Evolutionary conservation across 2,329 filamentous ascomycete genomes (phyloP), one percentile per base, ranked within the genome.

Genomic region (Alternaria dauci): DNA sequence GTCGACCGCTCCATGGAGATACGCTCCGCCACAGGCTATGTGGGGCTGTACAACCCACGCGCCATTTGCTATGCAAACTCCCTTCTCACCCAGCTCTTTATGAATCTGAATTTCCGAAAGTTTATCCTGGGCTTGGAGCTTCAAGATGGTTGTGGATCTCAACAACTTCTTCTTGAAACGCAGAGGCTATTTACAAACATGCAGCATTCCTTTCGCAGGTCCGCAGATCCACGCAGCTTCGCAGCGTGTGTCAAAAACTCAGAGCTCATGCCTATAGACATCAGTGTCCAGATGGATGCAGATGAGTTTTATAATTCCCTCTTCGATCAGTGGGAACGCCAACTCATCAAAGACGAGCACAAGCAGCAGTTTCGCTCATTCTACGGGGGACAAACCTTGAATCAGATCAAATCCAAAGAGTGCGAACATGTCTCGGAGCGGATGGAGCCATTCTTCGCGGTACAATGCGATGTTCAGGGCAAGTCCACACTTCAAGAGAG

Each of bases 61-160:
- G 97, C 97, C 75, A 98, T 96, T 0, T 99, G 95, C 79, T 99
- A 99, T 76, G 86, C 98, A 74, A 99, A 99, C 76, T 98, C 95
- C 0, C 83, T 99, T 0, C 85, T 98, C 62, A 94, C 93, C 0
- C 95, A 99, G 74, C 86, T 99, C 0, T 99, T 94, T 82, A 98
- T 97, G 93, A 98, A 99, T 74, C 81, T 91, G 16, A 85, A 88
- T 7, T 98, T 99, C 72, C 89, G 95, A 18, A 85, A 87, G 16
- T 97, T 98, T 77, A 91, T 99, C 68, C 84, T 98, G 11, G 62
- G 77, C 61, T 55, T 78, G 52, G 52, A 83, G 8, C 81, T 92
- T 25, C 77, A 82, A 14, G 87, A 90, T 62, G 78, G 81, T 0
- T 78, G 81, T 12, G 78, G 81, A 3, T 83, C 85, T 30, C 91